Conservation (phyloP, 768 basidiomycete species). For the Collybia nuda region DNA sequence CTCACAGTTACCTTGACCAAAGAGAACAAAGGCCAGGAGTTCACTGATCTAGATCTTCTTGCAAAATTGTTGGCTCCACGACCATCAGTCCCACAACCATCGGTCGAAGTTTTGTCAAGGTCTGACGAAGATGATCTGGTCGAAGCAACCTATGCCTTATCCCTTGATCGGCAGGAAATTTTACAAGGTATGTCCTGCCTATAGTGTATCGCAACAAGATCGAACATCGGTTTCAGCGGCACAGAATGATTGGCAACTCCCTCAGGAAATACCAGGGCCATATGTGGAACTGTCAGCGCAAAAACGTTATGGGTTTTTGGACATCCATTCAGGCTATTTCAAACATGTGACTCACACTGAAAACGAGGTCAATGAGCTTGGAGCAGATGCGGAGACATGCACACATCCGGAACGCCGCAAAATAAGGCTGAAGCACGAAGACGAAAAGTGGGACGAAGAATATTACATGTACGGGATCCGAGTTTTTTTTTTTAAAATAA, state of each 20-base stretch:
- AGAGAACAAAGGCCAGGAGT: slow-evolving; percentile 60
- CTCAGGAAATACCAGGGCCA: slow-evolving; percentile 56
- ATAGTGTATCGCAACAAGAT: not conserved
- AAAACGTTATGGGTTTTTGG: slow-evolving; percentile 74
- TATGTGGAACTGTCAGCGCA: slow-evolving; percentile 38
- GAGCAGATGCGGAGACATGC: slow-evolving; percentile 61
- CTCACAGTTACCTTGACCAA: slow-evolving; percentile 76
- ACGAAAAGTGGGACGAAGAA: slow-evolving; percentile 81
- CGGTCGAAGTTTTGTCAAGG: slow-evolving; percentile 59
- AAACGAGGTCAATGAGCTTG: slow-evolving; percentile 84
- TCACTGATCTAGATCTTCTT: slow-evolving; percentile 77
- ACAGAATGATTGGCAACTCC: slow-evolving; percentile 76
- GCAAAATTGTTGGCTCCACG: slow-evolving; percentile 76
- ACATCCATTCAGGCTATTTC: slow-evolving; percentile 76
- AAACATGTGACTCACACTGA: slow-evolving; percentile 68
- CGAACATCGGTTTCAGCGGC: slow-evolving; percentile 48
- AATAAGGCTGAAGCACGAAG: slow-evolving; percentile 59
- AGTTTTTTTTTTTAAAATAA: not conserved
- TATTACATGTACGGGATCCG: slow-evolving; percentile 67
- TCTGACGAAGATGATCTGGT: slow-evolving; percentile 38
- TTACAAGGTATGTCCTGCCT: slow-evolving; percentile 43
- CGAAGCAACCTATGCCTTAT: slow-evolving; percentile 40
- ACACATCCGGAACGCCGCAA: slow-evolving; percentile 47
- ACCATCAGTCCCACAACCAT: slow-evolving; percentile 30
- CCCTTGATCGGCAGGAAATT: slow-evolving; percentile 59